Evolutionary conservation across 2,329 filamentous ascomycete species (phyloP).

Genomic region (Colletotrichum graminicola): DNA sequence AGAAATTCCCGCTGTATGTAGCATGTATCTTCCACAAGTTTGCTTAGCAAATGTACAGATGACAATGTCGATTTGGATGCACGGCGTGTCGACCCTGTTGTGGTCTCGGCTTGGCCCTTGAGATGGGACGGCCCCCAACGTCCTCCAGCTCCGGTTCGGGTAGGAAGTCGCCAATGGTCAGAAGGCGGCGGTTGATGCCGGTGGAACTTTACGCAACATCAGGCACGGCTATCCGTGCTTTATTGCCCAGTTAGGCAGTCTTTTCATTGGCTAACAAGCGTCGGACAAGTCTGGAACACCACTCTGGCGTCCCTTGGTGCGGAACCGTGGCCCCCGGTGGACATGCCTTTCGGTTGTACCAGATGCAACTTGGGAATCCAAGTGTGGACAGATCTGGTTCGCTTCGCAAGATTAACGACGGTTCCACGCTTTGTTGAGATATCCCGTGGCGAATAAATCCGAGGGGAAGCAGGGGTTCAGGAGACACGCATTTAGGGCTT

Average conservation of each 20-base stretch:
- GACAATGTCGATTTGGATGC: neutral
- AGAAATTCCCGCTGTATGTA: neutral
- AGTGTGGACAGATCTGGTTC: too few species aligned
- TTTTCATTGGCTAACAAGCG: neutral
- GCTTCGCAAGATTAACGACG: neutral
- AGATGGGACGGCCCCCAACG: neutral
- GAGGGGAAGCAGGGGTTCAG: neutral
- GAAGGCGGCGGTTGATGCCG: neutral
- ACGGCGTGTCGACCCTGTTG: too few species aligned
- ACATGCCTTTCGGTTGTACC: neutral
- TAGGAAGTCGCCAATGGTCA: neutral
- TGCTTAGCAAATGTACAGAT: too few species aligned
- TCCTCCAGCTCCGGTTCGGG: neutral
- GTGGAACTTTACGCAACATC: neutral
- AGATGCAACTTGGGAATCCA: neutral
- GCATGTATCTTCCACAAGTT: neutral
- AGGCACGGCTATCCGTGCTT: neutral
- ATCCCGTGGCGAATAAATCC: too few species aligned
- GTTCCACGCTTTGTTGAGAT: neutral
- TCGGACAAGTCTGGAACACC: neutral
- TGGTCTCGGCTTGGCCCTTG: neutral
- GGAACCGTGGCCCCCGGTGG: neutral
- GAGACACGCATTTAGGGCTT: neutral
- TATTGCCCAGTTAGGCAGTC: neutral
- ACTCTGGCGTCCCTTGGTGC: neutral